Conservation (phyloP, 1,284 basidiomycete species). For the Ceratobasidium sp. region DNA sequence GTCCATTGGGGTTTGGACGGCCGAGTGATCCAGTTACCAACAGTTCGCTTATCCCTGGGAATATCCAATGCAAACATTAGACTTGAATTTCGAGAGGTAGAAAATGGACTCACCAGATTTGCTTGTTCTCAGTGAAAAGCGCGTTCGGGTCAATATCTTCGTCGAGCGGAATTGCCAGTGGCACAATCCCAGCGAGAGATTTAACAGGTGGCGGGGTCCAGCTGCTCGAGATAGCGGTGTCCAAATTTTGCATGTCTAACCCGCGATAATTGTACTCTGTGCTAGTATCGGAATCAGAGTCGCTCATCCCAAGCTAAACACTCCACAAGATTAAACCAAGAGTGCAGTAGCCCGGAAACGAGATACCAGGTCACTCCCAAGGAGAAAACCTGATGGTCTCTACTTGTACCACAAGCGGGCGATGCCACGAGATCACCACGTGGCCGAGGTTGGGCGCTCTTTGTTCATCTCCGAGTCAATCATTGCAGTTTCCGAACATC, state of each 20-base stretch:
- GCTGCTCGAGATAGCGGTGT: neutral
- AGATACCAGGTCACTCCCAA: neutral
- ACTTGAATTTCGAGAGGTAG: neutral
- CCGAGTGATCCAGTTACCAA: slow-evolving; percentile 28
- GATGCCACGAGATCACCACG: too few relatives aligned
- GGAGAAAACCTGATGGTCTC: too few relatives aligned
- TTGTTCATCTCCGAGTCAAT: too few relatives aligned
- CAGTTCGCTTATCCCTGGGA: slow-evolving; percentile 15
- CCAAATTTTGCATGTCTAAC: neutral
- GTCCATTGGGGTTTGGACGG: neutral
- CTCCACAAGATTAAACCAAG: too few relatives aligned
- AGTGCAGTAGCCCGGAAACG: neutral
- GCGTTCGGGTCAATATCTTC: slow-evolving; percentile 15
- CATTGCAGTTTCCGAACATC: too few relatives aligned
- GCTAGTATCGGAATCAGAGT: neutral
- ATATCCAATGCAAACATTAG: neutral
- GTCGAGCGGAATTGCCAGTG: neutral
- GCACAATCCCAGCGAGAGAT: neutral
- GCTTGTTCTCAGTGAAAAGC: slow-evolving; percentile 3
- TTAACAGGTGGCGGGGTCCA: neutral
- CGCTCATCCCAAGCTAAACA: neutral
- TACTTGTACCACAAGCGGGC: too few relatives aligned
- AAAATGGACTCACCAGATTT: neutral
- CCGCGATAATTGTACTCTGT: neutral
- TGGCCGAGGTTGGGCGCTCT: too few relatives aligned